phyloP scores from a whole-genome alignment of 305 asterid genomes.

The Petunia hybrid region DNA sequence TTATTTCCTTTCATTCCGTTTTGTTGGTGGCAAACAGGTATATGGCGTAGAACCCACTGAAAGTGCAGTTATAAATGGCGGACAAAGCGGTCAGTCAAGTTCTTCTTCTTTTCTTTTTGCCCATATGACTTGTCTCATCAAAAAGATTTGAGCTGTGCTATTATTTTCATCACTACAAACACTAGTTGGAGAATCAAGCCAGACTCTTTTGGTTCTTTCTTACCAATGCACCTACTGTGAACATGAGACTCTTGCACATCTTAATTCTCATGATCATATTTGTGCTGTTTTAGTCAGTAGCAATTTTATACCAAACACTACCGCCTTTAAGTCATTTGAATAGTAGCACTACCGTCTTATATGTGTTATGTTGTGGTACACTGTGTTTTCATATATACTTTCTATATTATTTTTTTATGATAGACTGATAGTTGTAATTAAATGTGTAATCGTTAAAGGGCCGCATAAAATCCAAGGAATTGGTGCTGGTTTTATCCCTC shows the following conservation, averaged over 20 bases:
- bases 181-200: background rate
- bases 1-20: background rate
- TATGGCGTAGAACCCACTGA: conserved; percentile 54
- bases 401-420: background rate
- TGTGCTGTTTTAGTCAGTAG: background rate
- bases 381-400: background rate
- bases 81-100: conserved; percentile 41
- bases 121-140: background rate
- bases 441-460: conserved; percentile 37
- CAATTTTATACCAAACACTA: background rate
- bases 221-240: background rate
- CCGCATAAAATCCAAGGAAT: conserved; percentile 52
- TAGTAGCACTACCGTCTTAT: background rate
- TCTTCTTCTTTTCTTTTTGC: no score
- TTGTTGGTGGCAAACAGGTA: conserved; percentile 34
- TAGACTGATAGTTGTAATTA: background rate
- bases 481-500: conserved; percentile 51
- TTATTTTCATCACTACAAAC: background rate
- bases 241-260: background rate
- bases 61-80: conserved; percentile 51
- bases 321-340: background rate
- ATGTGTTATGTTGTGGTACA: background rate
- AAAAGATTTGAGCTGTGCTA: background rate
- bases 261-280: background rate
- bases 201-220: background rate